Evolutionary conservation across 805 yeast species (phyloP).

Genomic region (Naumovozyma castellii): DNA sequence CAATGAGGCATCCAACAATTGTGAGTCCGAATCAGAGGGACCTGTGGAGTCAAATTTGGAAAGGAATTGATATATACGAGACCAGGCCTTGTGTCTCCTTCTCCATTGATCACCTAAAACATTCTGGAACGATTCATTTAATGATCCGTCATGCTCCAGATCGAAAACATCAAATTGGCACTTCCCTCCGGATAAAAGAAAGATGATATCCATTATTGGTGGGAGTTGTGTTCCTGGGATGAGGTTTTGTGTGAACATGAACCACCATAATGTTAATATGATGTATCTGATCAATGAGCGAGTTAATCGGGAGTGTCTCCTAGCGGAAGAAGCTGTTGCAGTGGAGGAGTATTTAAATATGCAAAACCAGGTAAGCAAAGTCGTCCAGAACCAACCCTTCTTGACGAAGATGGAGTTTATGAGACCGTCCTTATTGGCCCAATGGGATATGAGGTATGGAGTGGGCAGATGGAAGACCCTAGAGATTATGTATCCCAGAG

Average conservation of each 20-base stretch:
- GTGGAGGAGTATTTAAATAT: conserved; percentile 7
- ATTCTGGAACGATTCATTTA: conserved; percentile 4
- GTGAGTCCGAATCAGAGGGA: background rate
- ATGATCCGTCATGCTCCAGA: background rate
- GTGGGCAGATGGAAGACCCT: background rate
- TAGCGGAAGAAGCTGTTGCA: background rate
- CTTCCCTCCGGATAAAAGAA: conserved; percentile 71
- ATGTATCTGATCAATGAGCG: conserved; percentile 33
- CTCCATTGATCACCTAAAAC: conserved; percentile 9
- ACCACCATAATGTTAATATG: conserved; percentile 71
- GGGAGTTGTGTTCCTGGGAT: conserved; percentile 33
- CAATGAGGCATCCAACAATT: conserved; percentile 1
- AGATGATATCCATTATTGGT: conserved; percentile 84
- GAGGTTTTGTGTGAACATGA: conserved; percentile 67
- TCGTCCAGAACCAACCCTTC: conserved; percentile 90
- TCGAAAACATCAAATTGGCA: conserved; percentile 36
- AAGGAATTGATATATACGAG: conserved; percentile 7
- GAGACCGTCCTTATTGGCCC: conserved; percentile 49
- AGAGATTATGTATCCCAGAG: conserved; percentile 39
- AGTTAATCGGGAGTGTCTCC: background rate
- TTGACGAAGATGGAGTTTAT: conserved; percentile 73
- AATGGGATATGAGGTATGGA: background rate
- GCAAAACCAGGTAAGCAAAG: conserved; percentile 31
- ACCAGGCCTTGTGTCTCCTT: conserved; percentile 12
- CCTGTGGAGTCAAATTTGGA: background rate